Conservation (phyloP, 495 filamentous ascomycete species). For the Hyaloscypha variabilis region DNA sequence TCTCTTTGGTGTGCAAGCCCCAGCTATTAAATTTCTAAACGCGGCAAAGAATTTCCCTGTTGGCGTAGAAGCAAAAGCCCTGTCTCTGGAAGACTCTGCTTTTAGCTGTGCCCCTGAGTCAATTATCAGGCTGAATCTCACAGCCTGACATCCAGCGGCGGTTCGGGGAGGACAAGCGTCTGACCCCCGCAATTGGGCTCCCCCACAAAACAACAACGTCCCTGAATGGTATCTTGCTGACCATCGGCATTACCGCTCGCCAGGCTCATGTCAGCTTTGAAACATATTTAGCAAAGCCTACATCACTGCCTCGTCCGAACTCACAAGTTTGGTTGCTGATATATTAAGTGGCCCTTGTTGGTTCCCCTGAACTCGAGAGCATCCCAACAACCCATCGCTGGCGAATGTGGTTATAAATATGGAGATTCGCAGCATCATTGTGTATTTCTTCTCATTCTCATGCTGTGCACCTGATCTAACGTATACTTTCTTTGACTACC, state of each 20-base stretch:
- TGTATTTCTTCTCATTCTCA: neutral
- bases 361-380: neutral
- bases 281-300: neutral
- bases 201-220: neutral
- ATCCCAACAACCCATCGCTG: neutral
- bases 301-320: neutral
- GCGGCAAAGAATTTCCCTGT: neutral
- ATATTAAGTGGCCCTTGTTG: neutral
- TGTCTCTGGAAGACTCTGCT: neutral
- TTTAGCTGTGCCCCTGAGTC: neutral
- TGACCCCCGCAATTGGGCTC: neutral
- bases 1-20: neutral
- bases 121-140: neutral
- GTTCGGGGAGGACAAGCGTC: neutral
- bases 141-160: neutral
- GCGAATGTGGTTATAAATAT: neutral
- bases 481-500: constrained; percentile 5
- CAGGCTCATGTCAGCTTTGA: neutral
- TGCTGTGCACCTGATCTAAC: neutral
- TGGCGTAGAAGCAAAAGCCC: neutral
- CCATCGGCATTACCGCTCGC: neutral
- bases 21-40: neutral
- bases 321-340: neutral
- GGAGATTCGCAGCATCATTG: neutral
- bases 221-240: neutral